phyloP scores from a whole-genome alignment of 305 asterid genomes.

The Fraxinus ornus region DNA sequence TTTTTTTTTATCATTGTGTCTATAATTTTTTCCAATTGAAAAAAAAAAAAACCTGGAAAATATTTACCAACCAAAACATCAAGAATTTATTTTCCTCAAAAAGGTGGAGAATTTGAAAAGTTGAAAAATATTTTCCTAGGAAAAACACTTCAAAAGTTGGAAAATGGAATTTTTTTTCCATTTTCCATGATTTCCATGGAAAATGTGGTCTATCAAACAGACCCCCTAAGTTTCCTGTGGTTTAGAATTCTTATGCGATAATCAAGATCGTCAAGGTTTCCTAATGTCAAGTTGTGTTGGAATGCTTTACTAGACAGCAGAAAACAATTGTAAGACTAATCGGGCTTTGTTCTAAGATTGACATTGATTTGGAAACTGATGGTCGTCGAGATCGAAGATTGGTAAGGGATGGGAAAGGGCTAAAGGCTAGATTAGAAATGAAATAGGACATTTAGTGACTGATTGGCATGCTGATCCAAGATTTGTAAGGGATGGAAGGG shows the following conservation, averaged over 20 bases:
- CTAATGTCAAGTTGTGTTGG: not conserved
- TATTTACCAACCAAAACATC: too few species aligned
- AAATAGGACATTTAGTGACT: not conserved
- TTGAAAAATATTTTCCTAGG: too few species aligned
- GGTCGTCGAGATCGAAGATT: not conserved
- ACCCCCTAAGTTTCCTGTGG: not conserved
- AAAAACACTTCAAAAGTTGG: too few species aligned
- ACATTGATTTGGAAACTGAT: not conserved
- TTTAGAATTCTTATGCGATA: not conserved
- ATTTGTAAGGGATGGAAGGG: not conserved
- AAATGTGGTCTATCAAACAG: too few species aligned
- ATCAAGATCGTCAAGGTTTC: not conserved
- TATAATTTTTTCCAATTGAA: too few species aligned
- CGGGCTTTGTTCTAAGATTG: not conserved
- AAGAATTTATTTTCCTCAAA: too few species aligned
- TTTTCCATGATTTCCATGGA: too few species aligned
- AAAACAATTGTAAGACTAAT: not conserved
- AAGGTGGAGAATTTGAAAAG: too few species aligned
- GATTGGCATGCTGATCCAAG: not conserved
- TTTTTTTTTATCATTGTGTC: too few species aligned
- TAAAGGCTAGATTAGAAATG: not conserved
- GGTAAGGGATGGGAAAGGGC: not conserved
- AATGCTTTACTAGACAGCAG: not conserved
- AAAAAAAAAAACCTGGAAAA: too few species aligned
- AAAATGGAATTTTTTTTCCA: too few species aligned